A percentile compares a stretch with the other conserved stretches of the same genome.
Conservation (phyloP, 148 eudicot species). For the Chenopodium berlandieri region DNA sequence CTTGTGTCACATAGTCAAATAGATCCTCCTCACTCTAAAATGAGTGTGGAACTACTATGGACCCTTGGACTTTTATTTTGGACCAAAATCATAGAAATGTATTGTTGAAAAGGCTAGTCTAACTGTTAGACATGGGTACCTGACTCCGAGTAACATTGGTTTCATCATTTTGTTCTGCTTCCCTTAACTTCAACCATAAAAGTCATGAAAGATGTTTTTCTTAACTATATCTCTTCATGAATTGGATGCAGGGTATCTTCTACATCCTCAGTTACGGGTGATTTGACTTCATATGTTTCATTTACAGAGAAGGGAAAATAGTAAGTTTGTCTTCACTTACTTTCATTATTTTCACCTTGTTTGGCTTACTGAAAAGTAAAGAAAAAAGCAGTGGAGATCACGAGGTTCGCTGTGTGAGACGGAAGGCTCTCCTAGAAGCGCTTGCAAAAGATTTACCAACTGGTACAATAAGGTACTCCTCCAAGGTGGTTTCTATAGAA, state of each 20-base stretch:
- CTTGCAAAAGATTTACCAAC: constrained; percentile 55
- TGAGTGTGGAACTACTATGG: background rate
- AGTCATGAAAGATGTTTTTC: background rate
- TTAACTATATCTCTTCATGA: background rate
- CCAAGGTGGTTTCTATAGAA: constrained; percentile 58
- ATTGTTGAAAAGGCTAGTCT: background rate
- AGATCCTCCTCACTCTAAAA: background rate
- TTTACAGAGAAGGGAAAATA: constrained; percentile 10
- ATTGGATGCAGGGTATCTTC: constrained; percentile 29
- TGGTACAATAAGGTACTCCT: constrained; percentile 51
- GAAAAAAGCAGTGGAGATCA: constrained; percentile 35
- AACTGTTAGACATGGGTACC: background rate
- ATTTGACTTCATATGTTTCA: constrained; percentile 16
- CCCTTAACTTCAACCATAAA: background rate
- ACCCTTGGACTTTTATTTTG: too few species aligned
- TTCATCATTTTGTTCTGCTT: background rate
- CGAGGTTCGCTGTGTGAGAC: constrained; percentile 45
- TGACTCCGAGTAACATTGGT: background rate
- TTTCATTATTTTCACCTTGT: too few species aligned
- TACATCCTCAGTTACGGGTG: constrained; percentile 37
- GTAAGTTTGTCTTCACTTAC: background rate
- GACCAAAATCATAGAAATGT: background rate
- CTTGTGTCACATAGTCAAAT: too few species aligned
- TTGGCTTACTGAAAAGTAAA: background rate
- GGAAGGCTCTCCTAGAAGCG: constrained; percentile 48